Evolutionary conservation across 2,329 filamentous ascomycete genomes (phyloP), one percentile per base, ranked within the genome.

Genomic region (Apiospora saccharicola): DNA sequence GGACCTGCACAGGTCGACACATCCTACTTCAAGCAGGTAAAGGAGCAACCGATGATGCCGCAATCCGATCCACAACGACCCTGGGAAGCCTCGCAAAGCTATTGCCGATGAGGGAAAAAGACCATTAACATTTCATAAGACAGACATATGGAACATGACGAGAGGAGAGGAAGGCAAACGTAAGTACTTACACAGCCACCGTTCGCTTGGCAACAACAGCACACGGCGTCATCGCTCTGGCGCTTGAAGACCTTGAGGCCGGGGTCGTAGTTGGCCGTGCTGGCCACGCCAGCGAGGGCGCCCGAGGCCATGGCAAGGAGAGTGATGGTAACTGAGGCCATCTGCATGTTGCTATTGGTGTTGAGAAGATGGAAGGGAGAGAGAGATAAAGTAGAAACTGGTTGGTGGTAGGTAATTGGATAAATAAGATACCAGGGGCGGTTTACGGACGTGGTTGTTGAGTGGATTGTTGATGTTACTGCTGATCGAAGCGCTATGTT

Each of bases 261-360:
- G n/a, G 49, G 49, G 49, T 53, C n/a, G 49, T 53, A 24, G n/a
- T 53, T 53, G n/a, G n/a, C n/a, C n/a, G 49, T 53, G n/a, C 49
- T 53, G 2, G 49, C 49, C 10, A 53, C 49, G 24, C 49, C 49
- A 5, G 49, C 49, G n/a, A 53, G 49, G n/a, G 49, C n/a, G n/a
- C 49, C n/a, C n/a, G 49, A 26, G 10, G n/a, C 49, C 49, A 53
- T 14, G 49, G 49, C n/a, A 24, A 53, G 49, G 26, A 53, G n/a
- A 3, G 49, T 24, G 49, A 53, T 4, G n/a, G n/a, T 53, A n/a
- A 24, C 26, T 2, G 49, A 16, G 24, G 24, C 14, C 24, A 26
- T 4, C 51, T 30, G 51, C 51, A 30, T 57, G 14, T 57, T 57
- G 26, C 6, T 41, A 7, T 57, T 57, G 26, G 8, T 41, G 37